phyloP scores from a whole-genome alignment of 2,329 filamentous ascomycete genomes.

The Fusarium humuli region DNA sequence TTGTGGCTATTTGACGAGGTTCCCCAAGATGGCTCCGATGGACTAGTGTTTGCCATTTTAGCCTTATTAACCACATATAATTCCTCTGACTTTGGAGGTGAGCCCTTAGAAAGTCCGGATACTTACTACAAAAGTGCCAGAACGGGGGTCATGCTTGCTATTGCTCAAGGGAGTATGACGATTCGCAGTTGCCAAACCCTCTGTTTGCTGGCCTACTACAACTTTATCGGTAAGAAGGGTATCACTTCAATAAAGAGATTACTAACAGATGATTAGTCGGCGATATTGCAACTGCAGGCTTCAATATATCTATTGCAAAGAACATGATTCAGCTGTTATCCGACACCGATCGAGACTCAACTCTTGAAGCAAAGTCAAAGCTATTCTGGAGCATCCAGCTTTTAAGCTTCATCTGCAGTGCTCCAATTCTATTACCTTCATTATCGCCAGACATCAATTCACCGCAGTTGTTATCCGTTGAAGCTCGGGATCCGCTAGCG shows the following conservation, averaged over 20 bases:
- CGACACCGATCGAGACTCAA: neutral
- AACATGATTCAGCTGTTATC: slow-evolving; percentile 8
- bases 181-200: slow-evolving; percentile 14
- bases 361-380: neutral
- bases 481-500: neutral
- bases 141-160: slow-evolving; percentile 16
- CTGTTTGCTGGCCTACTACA: slow-evolving; percentile 18
- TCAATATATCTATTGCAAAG: slow-evolving; percentile 21
- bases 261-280: slow-evolving; percentile 2
- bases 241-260: rapidly evolving
- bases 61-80: slow-evolving; percentile 3
- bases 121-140: slow-evolving; percentile 10
- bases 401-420: neutral
- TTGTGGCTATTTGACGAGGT: slow-evolving; percentile 21
- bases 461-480: neutral
- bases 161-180: slow-evolving; percentile 13
- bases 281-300: slow-evolving; percentile 16
- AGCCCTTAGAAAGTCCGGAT: neutral
- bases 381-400: slow-evolving; percentile 24
- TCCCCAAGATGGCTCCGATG: neutral
- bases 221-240: slow-evolving; percentile 1
- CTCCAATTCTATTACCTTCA: neutral
- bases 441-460: neutral
- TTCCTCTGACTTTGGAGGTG: rapidly evolving
- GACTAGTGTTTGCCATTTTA: slow-evolving; percentile 4